Evolutionary conservation across 1,284 basidiomycete species (phyloP).

Genomic region (Puccinia hordei): DNA sequence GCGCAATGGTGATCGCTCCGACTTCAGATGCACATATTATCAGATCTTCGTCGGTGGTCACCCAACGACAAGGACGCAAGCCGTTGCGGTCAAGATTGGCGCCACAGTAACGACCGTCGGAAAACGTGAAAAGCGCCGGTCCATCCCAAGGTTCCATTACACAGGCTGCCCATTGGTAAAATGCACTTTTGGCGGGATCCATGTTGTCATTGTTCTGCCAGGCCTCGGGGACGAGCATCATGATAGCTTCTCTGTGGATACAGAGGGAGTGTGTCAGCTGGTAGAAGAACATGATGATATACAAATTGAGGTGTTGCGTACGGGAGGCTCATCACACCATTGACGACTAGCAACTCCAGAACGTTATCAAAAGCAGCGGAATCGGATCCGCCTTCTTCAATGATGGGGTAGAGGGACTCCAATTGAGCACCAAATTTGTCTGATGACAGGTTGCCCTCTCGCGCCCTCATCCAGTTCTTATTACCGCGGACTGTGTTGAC

Average conservation of each 20-base stretch:
- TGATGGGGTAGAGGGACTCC: slow-evolving; percentile 88
- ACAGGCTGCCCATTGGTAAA: slow-evolving; percentile 94
- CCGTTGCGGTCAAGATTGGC: slow-evolving; percentile 95
- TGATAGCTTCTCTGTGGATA: slow-evolving; percentile 70
- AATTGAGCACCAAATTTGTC: slow-evolving; percentile 86
- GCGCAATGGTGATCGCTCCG: slow-evolving; percentile 80
- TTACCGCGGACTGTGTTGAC: slow-evolving; percentile 96
- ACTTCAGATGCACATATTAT: slow-evolving; percentile 96
- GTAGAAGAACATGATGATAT: background rate
- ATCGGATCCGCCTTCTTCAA: slow-evolving; percentile 89
- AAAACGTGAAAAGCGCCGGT: slow-evolving; percentile 91
- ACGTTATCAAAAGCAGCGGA: slow-evolving; percentile 98
- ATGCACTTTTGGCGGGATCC: slow-evolving; percentile 90
- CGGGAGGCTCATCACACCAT: slow-evolving; percentile 86
- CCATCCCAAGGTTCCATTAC: slow-evolving; percentile 92
- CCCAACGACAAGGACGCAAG: slow-evolving; percentile 86
- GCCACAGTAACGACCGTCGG: slow-evolving; percentile 92
- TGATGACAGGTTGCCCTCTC: slow-evolving; percentile 87
- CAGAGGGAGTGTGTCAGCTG: background rate
- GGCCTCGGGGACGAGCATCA: slow-evolving; percentile 96
- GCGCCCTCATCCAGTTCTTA: slow-evolving; percentile 97
- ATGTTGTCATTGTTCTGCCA: slow-evolving; percentile 94
- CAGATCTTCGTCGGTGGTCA: slow-evolving; percentile 90
- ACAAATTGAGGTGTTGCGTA: background rate
- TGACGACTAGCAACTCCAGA: slow-evolving; percentile 87